Base-by-base conservation (phyloP, 2,329 filamentous ascomycete species). In the Magnaporthales sp. region DNA sequence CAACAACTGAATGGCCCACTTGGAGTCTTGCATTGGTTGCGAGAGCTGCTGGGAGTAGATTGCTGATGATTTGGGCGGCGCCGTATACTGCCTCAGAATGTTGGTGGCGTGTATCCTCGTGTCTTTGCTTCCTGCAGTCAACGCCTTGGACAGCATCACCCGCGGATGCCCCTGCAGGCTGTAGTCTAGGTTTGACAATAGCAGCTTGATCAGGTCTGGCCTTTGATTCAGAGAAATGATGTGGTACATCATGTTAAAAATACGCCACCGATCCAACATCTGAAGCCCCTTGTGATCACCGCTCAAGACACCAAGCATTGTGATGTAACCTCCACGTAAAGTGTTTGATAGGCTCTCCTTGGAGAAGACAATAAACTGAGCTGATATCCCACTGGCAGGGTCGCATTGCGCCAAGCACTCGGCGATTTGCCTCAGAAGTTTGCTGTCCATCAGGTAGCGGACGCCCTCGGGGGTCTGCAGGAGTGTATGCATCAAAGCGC, bases 201-300 rank as follows among this genome's bases (percentile, higher is more conserved):
- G 84, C 10, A 94, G 84, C 74, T 93, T 92, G 75, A 98, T 92
- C 68, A 99, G 82, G 75, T 99, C 95, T 62, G 94, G 92, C 2
- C 95, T 90, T 76, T 95, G 91, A 72, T 91, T 92, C 61, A 97
- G 83, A 74, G 98, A 94, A 67, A 97, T 86, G 68, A 99, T 97
- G 77, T 98, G 95, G 75, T 99, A 99, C 83, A 98, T 96, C 92
- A 99, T 99, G 77, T 98, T 98, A 79, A 97, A 93, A 84, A 99
- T 96, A 72, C 93, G 92, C 94, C 95, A 98, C 72, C 92, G 84
- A 75, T 98, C 94, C 74, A 99, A 86, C 79, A 99, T 94, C 68
- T 90, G 88, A 27, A 98, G 83, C 0, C 95, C 95, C 71, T 90
- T 91, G 0, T 85, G 80, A 72, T 97, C 92, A 66, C 89, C 89